phyloP scores from a whole-genome alignment of 495 filamentous ascomycete genomes.

The Talaromyces adpressus region DNA sequence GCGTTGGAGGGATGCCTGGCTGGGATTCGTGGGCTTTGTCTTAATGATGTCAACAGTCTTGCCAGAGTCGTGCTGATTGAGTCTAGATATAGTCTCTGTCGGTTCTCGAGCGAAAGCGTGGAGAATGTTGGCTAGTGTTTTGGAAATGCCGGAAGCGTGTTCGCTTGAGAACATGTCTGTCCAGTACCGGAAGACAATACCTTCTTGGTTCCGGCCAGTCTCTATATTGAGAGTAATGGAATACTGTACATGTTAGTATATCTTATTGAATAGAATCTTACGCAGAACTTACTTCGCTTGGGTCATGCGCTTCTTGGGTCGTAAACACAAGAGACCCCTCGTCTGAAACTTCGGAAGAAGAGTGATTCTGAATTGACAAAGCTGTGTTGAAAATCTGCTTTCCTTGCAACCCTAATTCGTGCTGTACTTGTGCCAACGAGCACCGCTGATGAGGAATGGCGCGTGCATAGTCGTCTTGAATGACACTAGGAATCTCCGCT shows the following conservation, averaged over 20 bases:
- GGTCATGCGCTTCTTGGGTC: conserved; percentile 34
- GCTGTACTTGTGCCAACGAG: conserved; percentile 48
- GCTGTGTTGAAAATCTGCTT: conserved; percentile 51
- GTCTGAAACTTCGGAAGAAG: conserved; percentile 22
- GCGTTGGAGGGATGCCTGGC: conserved; percentile 10
- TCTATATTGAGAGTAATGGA: conserved; percentile 42
- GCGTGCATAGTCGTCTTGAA: conserved; percentile 43
- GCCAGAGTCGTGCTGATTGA: conserved; percentile 3
- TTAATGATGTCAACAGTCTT: not conserved
- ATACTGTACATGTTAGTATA: conserved; percentile 21
- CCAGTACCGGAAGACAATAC: conserved; percentile 44
- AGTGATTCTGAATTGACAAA: conserved; percentile 46
- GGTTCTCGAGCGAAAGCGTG: conserved; percentile 10
- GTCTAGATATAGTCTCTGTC: conserved; percentile 10
- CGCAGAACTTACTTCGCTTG: conserved; percentile 35
- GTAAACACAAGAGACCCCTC: conserved; percentile 33
- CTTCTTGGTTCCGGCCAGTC: conserved; percentile 33
- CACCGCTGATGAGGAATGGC: conserved; percentile 44
- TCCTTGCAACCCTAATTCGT: conserved; percentile 43
- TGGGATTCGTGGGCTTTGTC: not conserved
- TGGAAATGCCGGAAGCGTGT: conserved; percentile 22
- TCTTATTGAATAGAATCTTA: not conserved
- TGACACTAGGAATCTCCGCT: conserved; percentile 31
- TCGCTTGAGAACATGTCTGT: conserved; percentile 35
- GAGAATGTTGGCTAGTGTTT: conserved; percentile 13